phyloP scores from a whole-genome alignment of 768 basidiomycete species.

The Lactarius trivialis region DNA sequence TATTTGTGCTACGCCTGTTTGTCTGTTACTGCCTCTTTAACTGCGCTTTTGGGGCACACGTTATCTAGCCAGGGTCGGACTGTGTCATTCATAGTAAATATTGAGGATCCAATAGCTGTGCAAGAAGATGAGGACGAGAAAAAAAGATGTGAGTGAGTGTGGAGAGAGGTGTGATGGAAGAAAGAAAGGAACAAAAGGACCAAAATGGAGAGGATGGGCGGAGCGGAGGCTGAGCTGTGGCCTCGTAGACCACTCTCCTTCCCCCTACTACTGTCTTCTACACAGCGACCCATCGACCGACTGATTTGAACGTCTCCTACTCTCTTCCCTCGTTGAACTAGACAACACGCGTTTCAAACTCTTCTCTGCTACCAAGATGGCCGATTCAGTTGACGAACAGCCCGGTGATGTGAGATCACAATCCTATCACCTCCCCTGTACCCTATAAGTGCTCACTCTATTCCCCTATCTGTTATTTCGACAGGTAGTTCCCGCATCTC shows the following conservation, averaged over 20 bases:
- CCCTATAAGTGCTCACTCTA: neutral
- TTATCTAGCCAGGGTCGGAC: constrained; percentile 12
- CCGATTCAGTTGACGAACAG: constrained; percentile 7
- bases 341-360: neutral
- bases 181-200: neutral
- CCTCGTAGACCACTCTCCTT: too few species aligned
- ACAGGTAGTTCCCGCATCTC: constrained; percentile 71
- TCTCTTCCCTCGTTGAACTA: neutral
- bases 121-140: neutral
- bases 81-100: constrained; percentile 18
- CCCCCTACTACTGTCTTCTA: neutral
- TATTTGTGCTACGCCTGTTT: constrained; percentile 16
- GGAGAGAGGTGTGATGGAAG: neutral
- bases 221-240: neutral
- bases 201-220: neutral
- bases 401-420: constrained; percentile 12
- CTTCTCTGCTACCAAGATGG: neutral
- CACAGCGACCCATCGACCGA: neutral
- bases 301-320: neutral
- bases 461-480: neutral
- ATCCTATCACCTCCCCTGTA: neutral
- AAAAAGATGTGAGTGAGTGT: too few species aligned
- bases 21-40: constrained; percentile 18
- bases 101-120: constrained; percentile 7
- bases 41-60: constrained; percentile 16